phyloP scores from a whole-genome alignment of 2,329 filamentous ascomycete genomes.

The Aschersonia sp. region DNA sequence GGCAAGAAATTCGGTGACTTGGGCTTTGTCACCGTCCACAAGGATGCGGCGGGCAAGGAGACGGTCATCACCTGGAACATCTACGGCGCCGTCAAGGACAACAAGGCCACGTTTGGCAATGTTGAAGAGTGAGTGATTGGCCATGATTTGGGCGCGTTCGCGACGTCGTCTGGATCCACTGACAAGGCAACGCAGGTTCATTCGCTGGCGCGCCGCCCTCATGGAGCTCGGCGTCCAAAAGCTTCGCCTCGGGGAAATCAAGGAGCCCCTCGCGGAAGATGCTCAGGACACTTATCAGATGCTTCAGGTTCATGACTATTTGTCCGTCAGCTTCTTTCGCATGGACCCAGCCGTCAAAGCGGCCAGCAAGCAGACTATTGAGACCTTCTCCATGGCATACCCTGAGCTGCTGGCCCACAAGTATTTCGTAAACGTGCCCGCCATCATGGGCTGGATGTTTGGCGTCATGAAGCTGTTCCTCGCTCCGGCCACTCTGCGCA shows the following conservation, averaged over 20 bases:
- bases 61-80: slow-evolving; percentile 79
- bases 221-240: slow-evolving; percentile 77
- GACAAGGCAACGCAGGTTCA: slow-evolving; percentile 43
- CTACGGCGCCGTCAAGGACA: slow-evolving; percentile 74
- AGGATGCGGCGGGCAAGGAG: slow-evolving; percentile 38
- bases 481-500: slow-evolving; percentile 58
- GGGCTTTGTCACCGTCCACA: slow-evolving; percentile 67
- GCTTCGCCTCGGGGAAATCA: slow-evolving; percentile 56
- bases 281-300: slow-evolving; percentile 78
- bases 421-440: slow-evolving; percentile 90
- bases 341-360: slow-evolving; percentile 64
- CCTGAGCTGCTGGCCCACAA: slow-evolving; percentile 75
- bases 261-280: slow-evolving; percentile 54
- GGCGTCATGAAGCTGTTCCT: slow-evolving; percentile 62
- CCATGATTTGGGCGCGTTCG: not conserved
- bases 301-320: slow-evolving; percentile 88
- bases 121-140: slow-evolving; percentile 52
- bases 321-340: slow-evolving; percentile 72
- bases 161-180: not conserved
- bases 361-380: slow-evolving; percentile 67
- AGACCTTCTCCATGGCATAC: slow-evolving; percentile 68
- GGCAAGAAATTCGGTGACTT: slow-evolving; percentile 59
- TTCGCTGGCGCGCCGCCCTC: slow-evolving; percentile 76
- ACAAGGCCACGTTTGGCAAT: slow-evolving; percentile 72
- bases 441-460: slow-evolving; percentile 82